Evolutionary conservation across 306 rosid species (phyloP), one percentile per base, ranked within the genome.

Genomic region (Vigna reflexopilosa): DNA sequence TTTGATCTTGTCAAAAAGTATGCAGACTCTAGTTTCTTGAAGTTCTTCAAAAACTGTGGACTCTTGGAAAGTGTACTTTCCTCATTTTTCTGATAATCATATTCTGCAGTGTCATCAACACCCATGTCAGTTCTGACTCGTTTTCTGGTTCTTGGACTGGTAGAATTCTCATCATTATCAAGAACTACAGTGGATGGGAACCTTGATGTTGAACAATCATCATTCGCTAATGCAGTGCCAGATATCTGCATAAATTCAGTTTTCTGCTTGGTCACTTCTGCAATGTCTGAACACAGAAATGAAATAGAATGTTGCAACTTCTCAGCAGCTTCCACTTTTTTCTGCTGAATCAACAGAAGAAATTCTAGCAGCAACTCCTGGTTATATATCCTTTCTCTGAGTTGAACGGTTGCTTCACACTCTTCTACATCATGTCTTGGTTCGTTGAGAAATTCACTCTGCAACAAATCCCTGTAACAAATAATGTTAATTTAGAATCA

Each of bases 341-440:
- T 87, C 72, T 91, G 89, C 76, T 91, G 90, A 78, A 84, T 75
- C 57, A 87, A 88, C 78, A 77, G 57, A 73, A 93, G 93, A 69
- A 91, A 91, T 71, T 93, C 96, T 40, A 93, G 90, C 79, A 93
- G 77, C 74, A 93, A 78, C 55, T 91, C 98, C 76, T 91, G 89
- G 76, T 91, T 88, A 72, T 85, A 90, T 72, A 93, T 81, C 72
- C 72, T 84, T 80, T 91, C 87, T 75, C 93, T 56, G 20, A 93
- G 96, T 72, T 90, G 77, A 77, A 85, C 59, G 3, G 87, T 89
- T 17, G 89, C 94, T 81, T 89, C 96, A 20, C 91, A 89, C 70
- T 91, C 90, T 84, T 84, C 89, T 32, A 88, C 69, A 47, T 91
- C 86, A 78, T 88, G 91, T 88, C 89, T 87, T 19, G 88, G 88